phyloP scores from a whole-genome alignment of 176 grass and related monocot genomes.

The Carex littledalei region DNA sequence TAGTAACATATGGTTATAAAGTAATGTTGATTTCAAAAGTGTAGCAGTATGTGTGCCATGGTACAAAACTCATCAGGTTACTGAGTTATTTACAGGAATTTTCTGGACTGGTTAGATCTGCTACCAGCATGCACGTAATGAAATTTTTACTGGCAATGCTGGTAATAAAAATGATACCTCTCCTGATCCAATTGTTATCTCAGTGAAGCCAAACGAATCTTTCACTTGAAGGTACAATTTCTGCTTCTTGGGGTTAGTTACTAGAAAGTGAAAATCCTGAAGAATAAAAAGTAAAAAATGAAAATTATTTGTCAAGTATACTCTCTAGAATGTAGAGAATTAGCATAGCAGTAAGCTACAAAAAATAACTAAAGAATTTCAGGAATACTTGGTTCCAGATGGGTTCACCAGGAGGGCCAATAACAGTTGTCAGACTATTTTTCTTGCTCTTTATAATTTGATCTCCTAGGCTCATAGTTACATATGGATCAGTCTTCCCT shows the following conservation, averaged over 20 bases:
- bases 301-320: neutral
- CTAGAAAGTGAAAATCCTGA: slow-evolving; percentile 91
- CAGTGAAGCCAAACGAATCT: slow-evolving; percentile 76
- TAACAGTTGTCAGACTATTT: slow-evolving; percentile 95
- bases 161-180: slow-evolving; percentile 40
- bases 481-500: slow-evolving; percentile 98
- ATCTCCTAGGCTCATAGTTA: slow-evolving; percentile 74
- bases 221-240: slow-evolving; percentile 76
- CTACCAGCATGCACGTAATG: neutral
- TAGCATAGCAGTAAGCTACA: neutral
- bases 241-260: slow-evolving; percentile 65
- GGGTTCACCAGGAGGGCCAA: slow-evolving; percentile 73
- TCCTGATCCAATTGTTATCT: slow-evolving; percentile 66
- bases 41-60: neutral
- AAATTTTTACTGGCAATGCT: neutral
- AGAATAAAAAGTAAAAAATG: neutral
- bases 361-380: neutral
- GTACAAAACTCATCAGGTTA: neutral
- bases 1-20: neutral
- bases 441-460: slow-evolving; percentile 97
- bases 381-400: slow-evolving; percentile 95
- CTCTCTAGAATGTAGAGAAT: neutral
- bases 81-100: neutral
- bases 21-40: neutral
- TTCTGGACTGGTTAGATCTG: neutral